Evolutionary conservation across 345 rosid species (phyloP).

Genomic region (Boechera retrofracta): DNA sequence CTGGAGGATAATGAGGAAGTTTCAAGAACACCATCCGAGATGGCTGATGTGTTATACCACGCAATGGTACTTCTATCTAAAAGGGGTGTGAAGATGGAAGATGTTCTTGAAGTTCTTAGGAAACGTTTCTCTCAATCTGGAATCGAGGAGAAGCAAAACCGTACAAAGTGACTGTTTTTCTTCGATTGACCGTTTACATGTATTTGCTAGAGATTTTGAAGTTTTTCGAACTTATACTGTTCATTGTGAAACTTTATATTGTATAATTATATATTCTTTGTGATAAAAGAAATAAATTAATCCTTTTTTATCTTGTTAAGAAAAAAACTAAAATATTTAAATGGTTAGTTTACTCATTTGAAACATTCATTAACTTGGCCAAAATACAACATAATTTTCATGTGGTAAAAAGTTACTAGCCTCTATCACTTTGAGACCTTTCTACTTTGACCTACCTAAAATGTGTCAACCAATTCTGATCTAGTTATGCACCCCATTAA

Average conservation of each 20-base stretch:
- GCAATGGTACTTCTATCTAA: conserved; percentile 72
- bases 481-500: not conserved
- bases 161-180: conserved; percentile 26
- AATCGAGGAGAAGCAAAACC: conserved; percentile 72
- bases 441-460: not conserved
- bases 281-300: not conserved
- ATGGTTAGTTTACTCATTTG: not conserved
- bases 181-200: not conserved
- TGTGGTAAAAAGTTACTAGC: too few species aligned
- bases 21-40: conserved; percentile 68
- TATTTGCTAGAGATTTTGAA: not conserved
- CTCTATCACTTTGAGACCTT: not conserved
- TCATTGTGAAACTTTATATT: not conserved
- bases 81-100: conserved; percentile 61
- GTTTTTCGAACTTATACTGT: not conserved
- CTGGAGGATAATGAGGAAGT: conserved; percentile 73
- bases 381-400: not conserved
- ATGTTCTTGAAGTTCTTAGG: conserved; percentile 63
- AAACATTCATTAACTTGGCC: not conserved
- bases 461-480: not conserved
- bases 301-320: not conserved
- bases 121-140: conserved; percentile 71
- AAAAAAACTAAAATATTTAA: not conserved
- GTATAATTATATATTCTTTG: conserved; percentile 1
- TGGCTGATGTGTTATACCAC: conserved; percentile 83